These are phyloP conservation scores for Willaertia magna DNA, from an alignment of 208 protist species.

Conservation along the genomic window DNA sequence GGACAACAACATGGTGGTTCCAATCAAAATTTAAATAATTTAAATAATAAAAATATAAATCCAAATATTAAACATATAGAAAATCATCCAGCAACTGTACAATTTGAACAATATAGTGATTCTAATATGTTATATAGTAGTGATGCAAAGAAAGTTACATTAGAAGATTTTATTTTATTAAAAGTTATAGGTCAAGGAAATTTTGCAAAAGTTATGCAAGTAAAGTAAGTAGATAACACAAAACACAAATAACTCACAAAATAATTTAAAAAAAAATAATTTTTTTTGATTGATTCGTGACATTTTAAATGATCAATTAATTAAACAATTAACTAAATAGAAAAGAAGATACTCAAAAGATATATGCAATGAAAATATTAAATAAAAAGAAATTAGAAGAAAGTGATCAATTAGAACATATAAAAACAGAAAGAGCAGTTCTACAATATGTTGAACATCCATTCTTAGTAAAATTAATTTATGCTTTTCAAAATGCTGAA, in stretches of 20 bases:
- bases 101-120: neutral
- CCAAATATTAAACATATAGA: too few relatives aligned
- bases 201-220: slow-evolving; percentile 8
- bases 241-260: too few relatives aligned
- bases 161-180: neutral
- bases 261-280: too few relatives aligned
- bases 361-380: slow-evolving; percentile 40
- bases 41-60: too few relatives aligned
- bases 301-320: too few relatives aligned
- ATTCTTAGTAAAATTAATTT: slow-evolving; percentile 47
- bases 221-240: neutral
- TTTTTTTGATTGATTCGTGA: too few relatives aligned
- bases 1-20: too few relatives aligned
- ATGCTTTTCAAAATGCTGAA: slow-evolving; percentile 32
- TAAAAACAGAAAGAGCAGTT: slow-evolving; percentile 36
- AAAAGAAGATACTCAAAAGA: slow-evolving; percentile 15
- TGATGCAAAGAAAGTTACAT: neutral
- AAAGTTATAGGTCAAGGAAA: neutral
- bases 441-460: slow-evolving; percentile 27
- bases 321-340: neutral
- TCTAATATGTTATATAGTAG: slow-evolving; percentile 1
- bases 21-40: too few relatives aligned
- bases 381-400: slow-evolving; percentile 20
- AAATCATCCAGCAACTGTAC: too few relatives aligned
- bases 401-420: slow-evolving; percentile 40